These are phyloP conservation scores for Helicocarpus griseus DNA, from an alignment of 2,329 filamentous ascomycete species.

Conservation along the genomic window DNA sequence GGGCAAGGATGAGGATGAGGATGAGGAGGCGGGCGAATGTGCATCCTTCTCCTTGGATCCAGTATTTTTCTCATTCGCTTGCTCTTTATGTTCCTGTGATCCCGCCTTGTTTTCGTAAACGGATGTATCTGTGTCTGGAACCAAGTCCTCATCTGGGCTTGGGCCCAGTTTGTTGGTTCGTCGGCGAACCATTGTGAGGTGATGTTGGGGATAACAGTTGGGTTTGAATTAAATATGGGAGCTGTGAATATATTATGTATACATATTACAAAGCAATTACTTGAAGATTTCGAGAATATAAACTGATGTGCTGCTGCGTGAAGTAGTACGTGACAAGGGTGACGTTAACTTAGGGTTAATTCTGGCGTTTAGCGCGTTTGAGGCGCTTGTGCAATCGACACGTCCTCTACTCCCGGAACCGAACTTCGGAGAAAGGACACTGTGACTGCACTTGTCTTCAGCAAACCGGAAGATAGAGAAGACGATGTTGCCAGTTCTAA, in stretches of 20 bases:
- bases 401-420: no score
- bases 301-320: neutral
- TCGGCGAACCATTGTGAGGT: neutral
- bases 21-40: neutral
- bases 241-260: no score
- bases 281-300: no score
- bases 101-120: neutral
- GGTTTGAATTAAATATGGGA: neutral
- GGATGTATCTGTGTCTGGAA: neutral
- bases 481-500: no score
- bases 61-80: neutral
- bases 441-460: no score
- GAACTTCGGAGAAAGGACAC: no score
- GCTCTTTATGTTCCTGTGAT: neutral
- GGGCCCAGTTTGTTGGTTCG: neutral
- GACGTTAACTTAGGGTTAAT: no score
- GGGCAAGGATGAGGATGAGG: slow-evolving; percentile 5
- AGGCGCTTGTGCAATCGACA: no score
- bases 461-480: no score
- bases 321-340: neutral
- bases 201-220: neutral
- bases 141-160: neutral
- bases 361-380: no score
- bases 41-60: neutral
- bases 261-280: no score